Base-by-base conservation (phyloP, 805 yeast species). In the Candida tammaniensis region DNA sequence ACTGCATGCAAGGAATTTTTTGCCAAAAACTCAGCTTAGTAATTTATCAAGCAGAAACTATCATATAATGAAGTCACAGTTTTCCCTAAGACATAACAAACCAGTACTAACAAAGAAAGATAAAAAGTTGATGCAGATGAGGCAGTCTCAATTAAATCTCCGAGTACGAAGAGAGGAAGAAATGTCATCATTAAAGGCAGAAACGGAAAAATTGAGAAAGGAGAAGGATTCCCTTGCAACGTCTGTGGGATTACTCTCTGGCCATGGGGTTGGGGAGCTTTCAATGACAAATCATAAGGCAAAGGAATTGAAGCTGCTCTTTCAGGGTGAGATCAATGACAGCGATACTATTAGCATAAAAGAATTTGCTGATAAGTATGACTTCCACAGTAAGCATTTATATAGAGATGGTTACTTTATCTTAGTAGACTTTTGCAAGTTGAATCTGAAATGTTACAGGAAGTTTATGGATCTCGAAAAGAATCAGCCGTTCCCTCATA, bases 121-220 rank as follows among this genome's bases (percentile, higher is more conserved):
- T 22, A 22, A 13, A 13, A 22, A 16, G 26, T 24, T 24, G 26
- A n/a, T 24, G 26, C 26, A 24, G 9, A 24, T 24, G 26, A 24
- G 26, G 14, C 26, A 24, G 16, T 9, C 26, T 5, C 26, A 24
- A 16, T 8, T 13, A 12, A n/a, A 4, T 5, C 26, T 24, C 14
- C 26, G 26, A 8, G 26, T 7, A 13, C 14, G 16, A 13, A 24
- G 26, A 12, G 14, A 5, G 5, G 5, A 9, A 4, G 26, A 24
- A n/a, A 9, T 24, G 9, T 15, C 14, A 8, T 5, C 16, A 4
- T 12, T 24, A 5, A 24, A 24, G 14, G 26, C 14, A 12, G 26
- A 24, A 9, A 12, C 16, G 4, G 16, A 24, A 5, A 12, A n/a
- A 4, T 24, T 24, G 16, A 24, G 9, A 12, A 41, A 34, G n/a